Evolutionary conservation across 768 basidiomycete species (phyloP), one percentile per base, ranked within the genome.

Genomic region (Xanthoconium purpureum): DNA sequence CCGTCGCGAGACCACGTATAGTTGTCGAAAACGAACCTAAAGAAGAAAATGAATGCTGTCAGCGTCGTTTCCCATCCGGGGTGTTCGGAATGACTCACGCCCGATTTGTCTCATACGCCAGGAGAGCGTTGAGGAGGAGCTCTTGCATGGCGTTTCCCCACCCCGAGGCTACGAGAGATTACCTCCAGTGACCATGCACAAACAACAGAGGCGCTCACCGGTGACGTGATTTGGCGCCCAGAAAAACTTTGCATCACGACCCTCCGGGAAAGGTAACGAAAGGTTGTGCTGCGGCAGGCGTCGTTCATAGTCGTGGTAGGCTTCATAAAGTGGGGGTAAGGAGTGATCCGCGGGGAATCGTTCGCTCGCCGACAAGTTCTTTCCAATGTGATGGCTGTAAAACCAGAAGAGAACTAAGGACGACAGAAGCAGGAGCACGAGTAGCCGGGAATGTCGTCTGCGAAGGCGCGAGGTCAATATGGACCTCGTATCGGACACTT

Each of bases 111-210:
- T 70, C 64, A 47, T 78, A 73, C 0, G 83, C 79, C 3, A 87
- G 67, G 43, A 80, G 71, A 0, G 81, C 74, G 47, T 80, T 78
- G 46, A 85, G 61, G 5, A 85, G 50, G 55, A 83, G 75, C 55
- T 85, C 84, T 56, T 87, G 82, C 74, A 85, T 72, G 10, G 69
- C 75, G 52, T 87, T 87, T 3, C 84, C 84, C 82, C 82, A 86
- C 4, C 85, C 85, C 42, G 77, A 74, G 10, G 63, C 82, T 82
- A 45, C 14, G 10, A 55, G 12, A 15, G n/a, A 35, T 55, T 6
- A 63, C 15, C 5, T 15, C 18, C 4, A 5, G 7, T 8, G 28
- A 24, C 1, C 29, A 33, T 1, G 30, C 1, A 13, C 5, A 5
- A 28, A n/a, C 3, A 11, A 24, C 39, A 13, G 3, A 5, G 12